Evolutionary conservation across 2,329 filamentous ascomycete genomes (phyloP), one percentile per base, ranked within the genome.

Genomic region (Purpureocillium lavendulum): DNA sequence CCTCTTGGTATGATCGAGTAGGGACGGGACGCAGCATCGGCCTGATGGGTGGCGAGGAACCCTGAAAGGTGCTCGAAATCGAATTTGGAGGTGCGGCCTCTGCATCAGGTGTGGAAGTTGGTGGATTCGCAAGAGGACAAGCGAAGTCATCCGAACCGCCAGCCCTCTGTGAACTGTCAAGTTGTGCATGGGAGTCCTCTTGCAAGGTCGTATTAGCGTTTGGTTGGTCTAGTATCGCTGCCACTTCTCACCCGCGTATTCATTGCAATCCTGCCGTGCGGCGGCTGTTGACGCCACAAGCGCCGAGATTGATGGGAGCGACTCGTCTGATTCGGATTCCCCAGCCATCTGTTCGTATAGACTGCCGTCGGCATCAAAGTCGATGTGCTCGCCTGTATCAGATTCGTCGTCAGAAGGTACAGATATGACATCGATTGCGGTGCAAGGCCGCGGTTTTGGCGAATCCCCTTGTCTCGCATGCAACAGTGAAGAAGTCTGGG

Each of bases 281-380:
- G 21, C 10, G 10, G 21, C 21, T 26, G 21, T 26, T 26, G 21
- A 26, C 21, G 36, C 16, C 28, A 30, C 13, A 38, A 32, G 29
- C 29, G 29, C 36, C 29, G 36, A 38, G 29, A 38, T 38, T 24
- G 29, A 38, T 30, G 36, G 29, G 24, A 38, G 36, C 13, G 36
- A 38, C 15, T 38, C 36, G 36, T 38, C 29, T 31, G 3, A 28
- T 4, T 17, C 26, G 18, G 29, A 30, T 5, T 38, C 15, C 12
- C 30, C 15, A 5, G 29, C 24, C 35, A 17, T 13, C 16, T 18
- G 14, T 13, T 31, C 36, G 16, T 29, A 30, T 17, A 16, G 18
- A 6, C 17, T 15, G 30, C 18, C 29, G 15, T 38, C 10, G 29
- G 11, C 14, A 30, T 31, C 7, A 11, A 13, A 26, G 4, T 38